phyloP scores from a whole-genome alignment of 2,329 filamentous ascomycete genomes.

The Xylaria sp. region DNA sequence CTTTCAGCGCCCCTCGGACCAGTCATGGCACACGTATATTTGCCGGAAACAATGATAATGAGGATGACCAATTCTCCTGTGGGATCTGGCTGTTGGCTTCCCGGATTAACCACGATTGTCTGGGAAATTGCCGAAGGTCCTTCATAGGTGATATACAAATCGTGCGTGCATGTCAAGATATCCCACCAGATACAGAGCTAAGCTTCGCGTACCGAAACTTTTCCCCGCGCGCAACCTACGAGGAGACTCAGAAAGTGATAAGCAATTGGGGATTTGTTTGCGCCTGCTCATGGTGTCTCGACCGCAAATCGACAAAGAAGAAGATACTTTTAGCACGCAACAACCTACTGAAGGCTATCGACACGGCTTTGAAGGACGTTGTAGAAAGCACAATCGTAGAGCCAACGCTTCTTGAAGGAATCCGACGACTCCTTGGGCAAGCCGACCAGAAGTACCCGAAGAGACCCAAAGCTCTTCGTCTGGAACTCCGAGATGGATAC shows the following conservation, averaged over 20 bases:
- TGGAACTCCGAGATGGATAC: constrained; percentile 40
- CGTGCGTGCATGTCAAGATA: constrained; percentile 58
- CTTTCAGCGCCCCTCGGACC: constrained; percentile 53
- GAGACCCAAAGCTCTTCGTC: constrained; percentile 19
- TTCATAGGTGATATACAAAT: constrained; percentile 68
- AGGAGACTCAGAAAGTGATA: constrained; percentile 50
- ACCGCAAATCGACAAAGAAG: constrained; percentile 41
- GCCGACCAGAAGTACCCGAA: constrained; percentile 44
- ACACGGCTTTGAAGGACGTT: not conserved
- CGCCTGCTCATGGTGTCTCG: constrained; percentile 54
- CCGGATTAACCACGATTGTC: constrained; percentile 65
- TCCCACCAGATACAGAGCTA: constrained; percentile 60
- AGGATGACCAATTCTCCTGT: constrained; percentile 42
- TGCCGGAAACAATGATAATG: not conserved
- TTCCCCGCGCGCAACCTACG: constrained; percentile 39
- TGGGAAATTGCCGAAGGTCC: constrained; percentile 57
- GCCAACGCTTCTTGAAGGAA: constrained; percentile 16
- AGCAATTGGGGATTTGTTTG: constrained; percentile 57
- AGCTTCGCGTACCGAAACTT: constrained; percentile 53
- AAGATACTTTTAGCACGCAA: constrained; percentile 36
- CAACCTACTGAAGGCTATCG: constrained; percentile 22
- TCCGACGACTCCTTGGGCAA: constrained; percentile 36
- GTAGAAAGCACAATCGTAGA: not conserved
- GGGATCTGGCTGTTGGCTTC: constrained; percentile 63
- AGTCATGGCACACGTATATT: constrained; percentile 28